These are phyloP conservation scores for Alternaria ventricosa DNA, from an alignment of 2,329 filamentous ascomycete species.

Conservation along the genomic window DNA sequence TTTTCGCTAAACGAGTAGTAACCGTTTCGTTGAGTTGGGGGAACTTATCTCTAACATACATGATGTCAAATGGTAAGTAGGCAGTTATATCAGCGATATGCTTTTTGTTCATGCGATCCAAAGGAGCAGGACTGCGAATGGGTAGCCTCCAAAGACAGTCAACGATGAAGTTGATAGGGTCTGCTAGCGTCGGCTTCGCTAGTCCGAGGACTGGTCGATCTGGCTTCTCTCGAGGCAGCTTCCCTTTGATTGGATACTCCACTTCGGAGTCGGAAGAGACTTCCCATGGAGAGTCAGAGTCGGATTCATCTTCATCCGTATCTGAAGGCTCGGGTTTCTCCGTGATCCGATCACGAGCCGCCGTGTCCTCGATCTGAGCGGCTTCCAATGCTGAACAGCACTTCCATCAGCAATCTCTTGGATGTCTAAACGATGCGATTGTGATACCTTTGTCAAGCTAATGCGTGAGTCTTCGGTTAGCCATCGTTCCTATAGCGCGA, in stretches of 20 bases:
- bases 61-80: not conserved
- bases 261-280: not conserved
- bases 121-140: not conserved
- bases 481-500: too few relatives aligned
- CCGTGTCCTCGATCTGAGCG: accelerated
- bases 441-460: not conserved
- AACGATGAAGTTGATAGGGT: not conserved
- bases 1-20: not conserved
- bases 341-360: not conserved
- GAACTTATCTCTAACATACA: not conserved
- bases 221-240: not conserved
- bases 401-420: not conserved
- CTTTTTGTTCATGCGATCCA: not conserved
- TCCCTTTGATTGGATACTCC: not conserved
- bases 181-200: not conserved
- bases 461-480: too few relatives aligned
- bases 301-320: not conserved
- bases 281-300: not conserved
- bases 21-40: not conserved
- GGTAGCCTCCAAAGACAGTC: not conserved
- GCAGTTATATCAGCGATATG: not conserved
- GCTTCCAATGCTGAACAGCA: not conserved
- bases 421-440: accelerated
- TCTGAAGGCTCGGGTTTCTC: not conserved
- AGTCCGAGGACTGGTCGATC: not conserved